These are phyloP conservation scores for Pseudogymnoascus pannorum DNA, from an alignment of 2,329 filamentous ascomycete species.

Conservation along the genomic window DNA sequence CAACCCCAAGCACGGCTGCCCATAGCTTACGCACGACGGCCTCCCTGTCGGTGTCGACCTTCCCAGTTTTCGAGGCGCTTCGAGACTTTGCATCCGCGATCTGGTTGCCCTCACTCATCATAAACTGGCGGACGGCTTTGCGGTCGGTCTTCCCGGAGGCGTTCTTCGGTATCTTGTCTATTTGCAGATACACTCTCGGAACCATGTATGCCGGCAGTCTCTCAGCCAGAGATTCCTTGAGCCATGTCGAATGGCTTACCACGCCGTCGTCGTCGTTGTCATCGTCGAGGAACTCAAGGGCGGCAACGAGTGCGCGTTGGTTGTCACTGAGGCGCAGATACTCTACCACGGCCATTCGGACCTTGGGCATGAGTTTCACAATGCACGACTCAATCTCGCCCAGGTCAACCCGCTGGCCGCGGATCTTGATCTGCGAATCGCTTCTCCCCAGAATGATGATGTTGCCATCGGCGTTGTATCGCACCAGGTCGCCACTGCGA, in stretches of 20 bases:
- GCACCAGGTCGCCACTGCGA: constrained; percentile 52
- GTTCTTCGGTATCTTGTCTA: constrained; percentile 11
- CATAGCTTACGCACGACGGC: constrained; percentile 38
- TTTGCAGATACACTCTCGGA: constrained; percentile 26
- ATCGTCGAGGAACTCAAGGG: neutral
- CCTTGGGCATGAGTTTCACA: neutral
- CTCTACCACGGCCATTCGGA: neutral
- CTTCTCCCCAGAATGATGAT: constrained; percentile 52
- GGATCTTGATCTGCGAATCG: constrained; percentile 53
- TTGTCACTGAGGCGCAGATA: neutral
- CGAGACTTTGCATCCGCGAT: neutral
- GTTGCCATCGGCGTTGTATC: constrained; percentile 41
- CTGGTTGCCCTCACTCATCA: neutral
- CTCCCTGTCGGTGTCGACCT: constrained; percentile 14
- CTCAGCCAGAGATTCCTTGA: neutral
- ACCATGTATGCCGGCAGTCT: constrained; percentile 28
- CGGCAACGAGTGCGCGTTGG: neutral
- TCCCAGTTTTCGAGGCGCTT: neutral
- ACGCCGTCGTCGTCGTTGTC: neutral
- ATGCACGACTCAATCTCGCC: constrained; percentile 15
- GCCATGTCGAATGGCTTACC: neutral
- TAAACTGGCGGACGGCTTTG: neutral
- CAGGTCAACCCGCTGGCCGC: constrained; percentile 18
- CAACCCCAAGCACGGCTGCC: constrained; percentile 38
- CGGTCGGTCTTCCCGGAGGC: constrained; percentile 14